Conservation (phyloP, 2,329 filamentous ascomycete species). For the Pezicula radicicola region DNA sequence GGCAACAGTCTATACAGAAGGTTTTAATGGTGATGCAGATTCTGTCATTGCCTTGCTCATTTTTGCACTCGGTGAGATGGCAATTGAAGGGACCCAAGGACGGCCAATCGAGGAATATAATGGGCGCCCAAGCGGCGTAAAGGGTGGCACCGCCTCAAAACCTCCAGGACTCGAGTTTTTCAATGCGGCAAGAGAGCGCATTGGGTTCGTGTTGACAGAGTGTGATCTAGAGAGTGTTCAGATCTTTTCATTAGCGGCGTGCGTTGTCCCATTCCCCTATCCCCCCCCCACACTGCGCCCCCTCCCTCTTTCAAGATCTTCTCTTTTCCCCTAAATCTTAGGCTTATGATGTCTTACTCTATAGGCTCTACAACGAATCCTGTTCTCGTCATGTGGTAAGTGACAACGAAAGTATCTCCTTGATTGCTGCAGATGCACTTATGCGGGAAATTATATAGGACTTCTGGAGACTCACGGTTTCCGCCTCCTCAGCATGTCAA, state of each 20-base stretch:
- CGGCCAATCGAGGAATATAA: constrained; percentile 41
- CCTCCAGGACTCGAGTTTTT: constrained; percentile 58
- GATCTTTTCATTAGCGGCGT: constrained; percentile 54
- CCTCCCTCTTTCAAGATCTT: neutral
- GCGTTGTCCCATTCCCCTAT: constrained; percentile 19
- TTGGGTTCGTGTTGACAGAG: constrained; percentile 54
- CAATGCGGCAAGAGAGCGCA: constrained; percentile 58
- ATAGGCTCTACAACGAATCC: constrained; percentile 49
- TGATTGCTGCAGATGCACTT: neutral
- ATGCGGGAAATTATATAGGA: constrained; percentile 37
- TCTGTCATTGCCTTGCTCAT: constrained; percentile 55
- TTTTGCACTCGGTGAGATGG: constrained; percentile 56
- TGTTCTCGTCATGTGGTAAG: constrained; percentile 49
- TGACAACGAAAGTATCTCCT: constrained; percentile 3
- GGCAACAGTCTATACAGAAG: constrained; percentile 40
- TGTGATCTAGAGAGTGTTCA: constrained; percentile 58
- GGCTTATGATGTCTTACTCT: constrained; percentile 2
- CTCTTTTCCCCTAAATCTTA: neutral
- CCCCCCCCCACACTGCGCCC: neutral
- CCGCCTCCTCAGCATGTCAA: constrained; percentile 55
- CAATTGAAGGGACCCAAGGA: constrained; percentile 47
- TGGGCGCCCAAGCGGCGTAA: constrained; percentile 47
- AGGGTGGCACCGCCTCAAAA: constrained; percentile 43
- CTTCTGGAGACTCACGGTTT: constrained; percentile 55
- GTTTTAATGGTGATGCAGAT: constrained; percentile 45